Conservation (phyloP, 2,329 filamentous ascomycete genomes). For the Cladophialophora bantiana region DNA sequence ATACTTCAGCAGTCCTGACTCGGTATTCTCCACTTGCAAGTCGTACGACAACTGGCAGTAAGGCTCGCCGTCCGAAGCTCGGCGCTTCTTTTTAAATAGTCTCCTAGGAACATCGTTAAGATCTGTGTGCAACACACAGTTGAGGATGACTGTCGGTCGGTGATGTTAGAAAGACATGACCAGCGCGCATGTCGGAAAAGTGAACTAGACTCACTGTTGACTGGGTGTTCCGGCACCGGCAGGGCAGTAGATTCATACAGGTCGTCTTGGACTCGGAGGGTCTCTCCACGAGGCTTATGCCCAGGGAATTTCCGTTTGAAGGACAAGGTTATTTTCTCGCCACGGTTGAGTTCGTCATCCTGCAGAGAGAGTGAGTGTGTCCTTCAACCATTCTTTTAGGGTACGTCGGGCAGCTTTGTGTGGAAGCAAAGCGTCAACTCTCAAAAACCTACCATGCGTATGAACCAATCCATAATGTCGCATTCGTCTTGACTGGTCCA, state of each 20-base stretch:
- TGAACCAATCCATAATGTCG: background rate
- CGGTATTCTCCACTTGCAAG: conserved; percentile 7
- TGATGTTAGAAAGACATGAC: too few species aligned
- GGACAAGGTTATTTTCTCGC: background rate
- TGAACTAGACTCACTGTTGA: too few species aligned
- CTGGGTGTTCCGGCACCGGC: background rate
- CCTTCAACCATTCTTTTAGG: background rate
- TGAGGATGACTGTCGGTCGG: background rate
- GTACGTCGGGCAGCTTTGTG: background rate
- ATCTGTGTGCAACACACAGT: background rate
- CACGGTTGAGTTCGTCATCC: background rate
- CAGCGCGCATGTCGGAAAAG: too few species aligned
- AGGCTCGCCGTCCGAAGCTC: background rate
- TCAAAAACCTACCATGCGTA: background rate
- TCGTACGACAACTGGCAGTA: background rate
- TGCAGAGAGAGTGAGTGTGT: background rate
- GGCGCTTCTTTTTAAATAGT: background rate
- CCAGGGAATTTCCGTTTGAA: background rate
- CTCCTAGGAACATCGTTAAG: background rate
- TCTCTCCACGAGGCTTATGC: background rate
- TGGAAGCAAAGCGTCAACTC: too few species aligned
- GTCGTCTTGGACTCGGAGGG: background rate
- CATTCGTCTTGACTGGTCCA: background rate
- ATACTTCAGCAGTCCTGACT: conserved; percentile 13
- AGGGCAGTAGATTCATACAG: background rate